Conservation (phyloP, 2,329 filamentous ascomycete genomes). For the Ophioceras dolichostomum region DNA sequence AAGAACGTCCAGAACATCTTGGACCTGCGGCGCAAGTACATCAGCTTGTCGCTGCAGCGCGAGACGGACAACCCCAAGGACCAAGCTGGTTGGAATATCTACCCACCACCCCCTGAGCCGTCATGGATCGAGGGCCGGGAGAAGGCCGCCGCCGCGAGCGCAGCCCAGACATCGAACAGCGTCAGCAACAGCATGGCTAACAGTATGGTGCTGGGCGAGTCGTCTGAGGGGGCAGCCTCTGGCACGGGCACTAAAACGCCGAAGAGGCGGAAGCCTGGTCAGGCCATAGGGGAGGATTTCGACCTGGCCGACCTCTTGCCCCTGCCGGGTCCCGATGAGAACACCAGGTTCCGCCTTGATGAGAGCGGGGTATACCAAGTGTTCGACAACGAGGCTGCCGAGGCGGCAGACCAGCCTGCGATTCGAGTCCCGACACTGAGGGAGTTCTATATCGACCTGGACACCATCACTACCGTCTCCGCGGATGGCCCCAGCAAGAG, state of each 20-base stretch:
- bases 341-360: slow-evolving; percentile 71
- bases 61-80: slow-evolving; percentile 82
- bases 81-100: slow-evolving; percentile 71
- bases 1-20: slow-evolving; percentile 83
- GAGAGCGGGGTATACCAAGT: slow-evolving; percentile 85
- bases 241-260: slow-evolving; percentile 15
- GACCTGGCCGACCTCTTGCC: slow-evolving; percentile 66
- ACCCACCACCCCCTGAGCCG: slow-evolving; percentile 82
- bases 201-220: slow-evolving; percentile 26
- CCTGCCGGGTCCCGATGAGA: slow-evolving; percentile 55
- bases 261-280: slow-evolving; percentile 69
- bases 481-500: slow-evolving; percentile 95
- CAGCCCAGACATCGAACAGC: slow-evolving; percentile 13
- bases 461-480: slow-evolving; percentile 75
- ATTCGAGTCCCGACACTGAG: slow-evolving; percentile 81
- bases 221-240: slow-evolving; percentile 2
- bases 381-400: slow-evolving; percentile 56
- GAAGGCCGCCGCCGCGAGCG: slow-evolving; percentile 7
- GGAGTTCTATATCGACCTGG: slow-evolving; percentile 93
- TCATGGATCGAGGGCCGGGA: slow-evolving; percentile 59
- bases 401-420: slow-evolving; percentile 53
- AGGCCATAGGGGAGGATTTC: slow-evolving; percentile 89
- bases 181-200: slow-evolving; percentile 31
- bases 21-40: slow-evolving; percentile 80
- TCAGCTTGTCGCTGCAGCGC: slow-evolving; percentile 71